Base-by-base conservation (phyloP, 2,329 filamentous ascomycete genomes). In the Intubia oerlemansii region DNA sequence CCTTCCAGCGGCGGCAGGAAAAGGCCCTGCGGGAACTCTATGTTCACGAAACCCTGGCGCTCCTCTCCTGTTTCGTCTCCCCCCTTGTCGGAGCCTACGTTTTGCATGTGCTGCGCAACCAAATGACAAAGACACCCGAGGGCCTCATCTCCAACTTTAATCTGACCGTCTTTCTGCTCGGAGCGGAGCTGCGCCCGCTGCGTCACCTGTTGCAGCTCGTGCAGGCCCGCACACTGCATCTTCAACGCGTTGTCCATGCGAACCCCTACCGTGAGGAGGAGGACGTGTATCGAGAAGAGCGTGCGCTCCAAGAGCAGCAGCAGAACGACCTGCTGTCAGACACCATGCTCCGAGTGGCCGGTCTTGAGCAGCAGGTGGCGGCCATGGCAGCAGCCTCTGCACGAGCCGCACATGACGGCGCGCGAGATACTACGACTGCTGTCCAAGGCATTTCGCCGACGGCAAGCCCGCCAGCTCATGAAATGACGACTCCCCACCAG, bases 101-200 rank as follows among this genome's bases (percentile, higher is more conserved):
- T 22, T 58, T 95, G 9, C 84, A 93, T 44, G 56, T 67, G 13
- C 77, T 93, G 33, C 69, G 85, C 28, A 64, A 62, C 7, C 80
- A 85, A 41, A 65, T 95, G 12, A 84, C 77, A 15, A 63, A 78
- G 2, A 79, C 78, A 0, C 82, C 81, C 0, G 82, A 90, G 46
- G 79, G 79, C 2, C 57, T 95, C 9, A 74, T 95, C 6, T 91
- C 81, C 5, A 79, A 92, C 48, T 90, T 85, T 52, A 93, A 93
- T 47, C 59, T 95, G 31, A 82, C 75, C 10, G 79, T 95, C 29
- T 95, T 93, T 48, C 57, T 92, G 3, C 61, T 92, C 12, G 79
- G 77, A 1, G 78, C 85, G 4, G 85, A 95, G 50, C 57, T 93
- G 17, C 72, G 79, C 4, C 85, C 85, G 1, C 54, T 82, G 27